Evolutionary conservation across 208 protist species (phyloP).

Genomic region (Wallacemonas sp.): DNA sequence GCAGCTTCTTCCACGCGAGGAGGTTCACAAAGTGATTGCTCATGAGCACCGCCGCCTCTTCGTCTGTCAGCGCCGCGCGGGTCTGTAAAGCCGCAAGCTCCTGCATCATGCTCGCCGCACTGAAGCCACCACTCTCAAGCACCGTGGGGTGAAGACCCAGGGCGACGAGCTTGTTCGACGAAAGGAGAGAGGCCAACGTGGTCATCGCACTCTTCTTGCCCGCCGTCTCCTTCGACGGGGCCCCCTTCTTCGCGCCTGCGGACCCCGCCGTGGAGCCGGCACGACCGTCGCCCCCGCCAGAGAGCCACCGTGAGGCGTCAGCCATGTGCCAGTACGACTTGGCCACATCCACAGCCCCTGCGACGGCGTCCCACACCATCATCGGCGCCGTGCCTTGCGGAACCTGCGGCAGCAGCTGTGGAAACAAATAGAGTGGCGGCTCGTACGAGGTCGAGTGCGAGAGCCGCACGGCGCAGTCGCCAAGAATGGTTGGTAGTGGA

Average conservation of each 20-base stretch:
- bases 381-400: conserved; percentile 60
- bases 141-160: conserved; percentile 51
- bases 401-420: conserved; percentile 73
- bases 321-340: conserved; percentile 76
- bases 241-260: too few species aligned
- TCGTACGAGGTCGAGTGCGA: conserved; percentile 68
- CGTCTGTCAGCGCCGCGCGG: conserved; percentile 39
- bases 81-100: conserved; percentile 48
- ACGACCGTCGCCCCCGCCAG: too few species aligned
- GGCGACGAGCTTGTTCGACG: conserved; percentile 55
- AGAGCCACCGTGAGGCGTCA: conserved; percentile 31
- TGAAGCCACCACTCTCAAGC: conserved; percentile 62
- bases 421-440: conserved; percentile 87
- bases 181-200: conserved; percentile 67
- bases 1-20: conserved; percentile 71
- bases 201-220: background rate
- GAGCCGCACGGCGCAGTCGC: conserved; percentile 67
- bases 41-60: conserved; percentile 67
- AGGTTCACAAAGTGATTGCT: conserved; percentile 90
- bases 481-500: conserved; percentile 33
- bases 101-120: conserved; percentile 52
- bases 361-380: conserved; percentile 75
- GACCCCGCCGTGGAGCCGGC: too few species aligned
- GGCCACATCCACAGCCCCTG: conserved; percentile 67
- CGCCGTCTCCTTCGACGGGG: too few species aligned